phyloP scores from a whole-genome alignment of 2,329 filamentous ascomycete genomes.

The Aspergillus caelatus region DNA sequence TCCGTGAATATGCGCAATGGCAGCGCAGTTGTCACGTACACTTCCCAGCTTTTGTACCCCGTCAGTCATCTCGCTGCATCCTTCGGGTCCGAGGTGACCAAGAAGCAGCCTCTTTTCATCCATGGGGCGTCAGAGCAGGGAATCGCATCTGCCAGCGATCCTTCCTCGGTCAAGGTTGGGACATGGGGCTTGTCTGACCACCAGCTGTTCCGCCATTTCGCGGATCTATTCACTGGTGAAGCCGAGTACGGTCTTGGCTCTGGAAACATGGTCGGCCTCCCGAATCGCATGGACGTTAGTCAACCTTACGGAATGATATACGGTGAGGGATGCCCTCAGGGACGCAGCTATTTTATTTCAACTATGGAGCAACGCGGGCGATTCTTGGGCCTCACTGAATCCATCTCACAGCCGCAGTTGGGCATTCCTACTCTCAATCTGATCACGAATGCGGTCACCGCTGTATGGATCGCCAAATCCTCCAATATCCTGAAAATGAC shows the following conservation, averaged over 20 bases:
- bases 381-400: conserved; percentile 67
- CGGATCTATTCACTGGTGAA: conserved; percentile 74
- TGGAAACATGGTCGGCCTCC: conserved; percentile 72
- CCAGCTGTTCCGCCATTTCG: conserved; percentile 74
- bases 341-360: conserved; percentile 76
- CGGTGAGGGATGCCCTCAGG: conserved; percentile 84
- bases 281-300: conserved; percentile 90
- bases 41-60: conserved; percentile 76
- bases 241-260: conserved; percentile 76
- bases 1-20: conserved; percentile 64
- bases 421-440: conserved; percentile 78
- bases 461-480: conserved; percentile 90
- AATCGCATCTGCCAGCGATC: conserved; percentile 79
- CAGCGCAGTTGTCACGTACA: conserved; percentile 79
- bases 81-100: conserved; percentile 68
- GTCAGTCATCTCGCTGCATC: conserved; percentile 79
- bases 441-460: conserved; percentile 70
- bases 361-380: conserved; percentile 74
- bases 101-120: conserved; percentile 75
- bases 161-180: conserved; percentile 71
- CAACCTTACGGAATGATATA: conserved; percentile 80
- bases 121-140: conserved; percentile 82
- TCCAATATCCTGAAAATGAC: conserved; percentile 70
- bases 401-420: conserved; percentile 63
- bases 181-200: conserved; percentile 80